phyloP scores from a whole-genome alignment of 257 asterid genomes.

The Capsicum pubescens region DNA sequence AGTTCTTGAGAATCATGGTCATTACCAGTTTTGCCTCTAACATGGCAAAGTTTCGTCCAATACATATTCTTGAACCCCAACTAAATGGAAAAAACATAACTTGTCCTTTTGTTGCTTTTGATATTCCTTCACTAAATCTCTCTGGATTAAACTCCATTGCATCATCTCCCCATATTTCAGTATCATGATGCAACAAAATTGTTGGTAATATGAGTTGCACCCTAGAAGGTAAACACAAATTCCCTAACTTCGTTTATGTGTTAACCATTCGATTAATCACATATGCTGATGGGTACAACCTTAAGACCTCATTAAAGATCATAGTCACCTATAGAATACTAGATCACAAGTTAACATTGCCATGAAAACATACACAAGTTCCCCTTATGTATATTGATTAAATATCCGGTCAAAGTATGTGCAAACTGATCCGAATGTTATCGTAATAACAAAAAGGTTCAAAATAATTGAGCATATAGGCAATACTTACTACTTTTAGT shows the following conservation, averaged over 20 bases:
- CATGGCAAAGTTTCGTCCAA: conserved; percentile 34
- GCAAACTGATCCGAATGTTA: no score
- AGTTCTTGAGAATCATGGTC: conserved; percentile 32
- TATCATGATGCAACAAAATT: conserved; percentile 34
- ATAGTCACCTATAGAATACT: conserved; percentile 30
- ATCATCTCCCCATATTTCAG: conserved; percentile 40
- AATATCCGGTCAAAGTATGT: no score
- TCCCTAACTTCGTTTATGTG: conserved; percentile 25
- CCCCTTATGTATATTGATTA: no score
- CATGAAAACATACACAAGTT: background rate
- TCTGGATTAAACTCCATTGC: conserved; percentile 41
- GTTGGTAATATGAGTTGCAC: conserved; percentile 26
- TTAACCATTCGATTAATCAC: conserved; percentile 14
- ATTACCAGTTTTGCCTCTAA: conserved; percentile 35
- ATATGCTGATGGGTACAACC: conserved; percentile 34
- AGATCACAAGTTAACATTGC: background rate
- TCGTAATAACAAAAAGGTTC: no score
- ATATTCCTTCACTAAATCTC: conserved; percentile 37
- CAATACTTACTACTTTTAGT: conserved; percentile 34
- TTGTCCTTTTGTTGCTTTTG: conserved; percentile 39
- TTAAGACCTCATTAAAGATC: conserved; percentile 38
- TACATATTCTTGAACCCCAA: conserved; percentile 37
- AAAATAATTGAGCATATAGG: background rate
- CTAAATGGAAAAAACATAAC: conserved; percentile 34
- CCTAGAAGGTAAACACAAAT: conserved; percentile 24